Base-by-base conservation (phyloP, 2,329 filamentous ascomycete genomes). In the Trichoderma cornu-damae region DNA sequence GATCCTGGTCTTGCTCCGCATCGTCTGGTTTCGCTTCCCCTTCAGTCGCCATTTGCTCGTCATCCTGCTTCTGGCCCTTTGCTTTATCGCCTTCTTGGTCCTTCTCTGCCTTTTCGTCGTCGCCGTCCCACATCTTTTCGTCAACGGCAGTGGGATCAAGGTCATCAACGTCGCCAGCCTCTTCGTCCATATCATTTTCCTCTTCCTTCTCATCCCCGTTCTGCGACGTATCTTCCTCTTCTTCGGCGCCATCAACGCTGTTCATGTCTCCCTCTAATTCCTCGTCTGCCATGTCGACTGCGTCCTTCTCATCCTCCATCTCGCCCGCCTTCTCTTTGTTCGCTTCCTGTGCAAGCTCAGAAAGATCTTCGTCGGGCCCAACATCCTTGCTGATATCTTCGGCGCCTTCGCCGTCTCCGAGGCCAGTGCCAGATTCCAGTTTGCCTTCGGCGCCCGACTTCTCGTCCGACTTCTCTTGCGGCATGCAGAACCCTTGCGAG, bases 321-420 rank as follows among this genome's bases (percentile, higher is more conserved):
- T 89, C 86, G 1, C 77, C 79, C 9, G 76, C 74, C 35, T 82
- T 77, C 61, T 88, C 82, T 60, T 85, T 81, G 60, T 89, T 87
- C 40, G 85, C 81, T 66, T 96, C 88, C 69, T 96, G 90, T 0
- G 94, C 93, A 43, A 99, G 78, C 64, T 99, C 94, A 0, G 89
- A 85, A 4, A 99, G 76, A 68, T 99, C 92, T 70, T 99, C 94
- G 60, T 99, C 93, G 14, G 93, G 87, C 61, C 89, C 85, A 46
- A 99, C 88, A 67, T 99, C 94, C 69, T 99, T 97, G 73, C 92
- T 97, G 62, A 99, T 97, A 71, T 99, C 93, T 69, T 99, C 92
- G 4, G 88, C 92, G 16, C 93, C 95, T 71, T 96, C 89, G 9
- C 94, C 95, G 44, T 96, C 94, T 18, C 94, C 95, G 22, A 99